Base-by-base conservation (phyloP, 2,329 filamentous ascomycete genomes). In the Thielaviopsis ethacetica region DNA sequence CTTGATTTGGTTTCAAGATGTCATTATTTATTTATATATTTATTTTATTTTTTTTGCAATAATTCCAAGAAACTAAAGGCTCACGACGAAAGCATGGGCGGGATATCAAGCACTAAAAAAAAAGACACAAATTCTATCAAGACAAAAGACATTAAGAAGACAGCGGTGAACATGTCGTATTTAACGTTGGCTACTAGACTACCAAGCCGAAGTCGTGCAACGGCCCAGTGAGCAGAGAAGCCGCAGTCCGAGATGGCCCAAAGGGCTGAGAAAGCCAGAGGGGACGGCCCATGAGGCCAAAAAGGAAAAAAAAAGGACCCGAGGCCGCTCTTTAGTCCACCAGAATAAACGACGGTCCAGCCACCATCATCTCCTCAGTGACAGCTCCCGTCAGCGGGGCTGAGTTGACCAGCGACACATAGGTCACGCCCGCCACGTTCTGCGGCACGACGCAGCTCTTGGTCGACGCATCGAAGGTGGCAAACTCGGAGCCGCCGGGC, bases 321-420 rank as follows among this genome's bases (percentile, higher is more conserved):
- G n/a, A n/a, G n/a, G n/a, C n/a, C n/a, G n/a, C n/a, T n/a, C 26
- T 64, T 70, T 71, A 78, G 64, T 75, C 76, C 53, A 81, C 68
- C 54, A 74, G 71, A 68, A 84, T 71, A 57, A 80, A 76, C 72
- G 82, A 76, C 54, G 81, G 80, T 1, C 83, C 85, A 64, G 84
- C 84, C 63, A 87, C 72, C 54, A 82, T 81, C 64, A 83, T 82
- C 58, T 77, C 78, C 69, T 86, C 82, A 2, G 76, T 78, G 62
- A 84, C 67, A 44, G 73, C 68, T 41, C 78, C 79, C 22, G 70
- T 71, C 30, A 75, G 66, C 19, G 80, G 79, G 1, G 71, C 73
- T 30, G 68, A 67, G 65, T 68, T 85, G 59, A 83, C 80, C 64
- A 88, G 74, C 65, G 82, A 81, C 65, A 88, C 76, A 70, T 86